Evolutionary conservation across 495 filamentous ascomycete genomes (phyloP).

Genomic region (Penicillium paradoxum): DNA sequence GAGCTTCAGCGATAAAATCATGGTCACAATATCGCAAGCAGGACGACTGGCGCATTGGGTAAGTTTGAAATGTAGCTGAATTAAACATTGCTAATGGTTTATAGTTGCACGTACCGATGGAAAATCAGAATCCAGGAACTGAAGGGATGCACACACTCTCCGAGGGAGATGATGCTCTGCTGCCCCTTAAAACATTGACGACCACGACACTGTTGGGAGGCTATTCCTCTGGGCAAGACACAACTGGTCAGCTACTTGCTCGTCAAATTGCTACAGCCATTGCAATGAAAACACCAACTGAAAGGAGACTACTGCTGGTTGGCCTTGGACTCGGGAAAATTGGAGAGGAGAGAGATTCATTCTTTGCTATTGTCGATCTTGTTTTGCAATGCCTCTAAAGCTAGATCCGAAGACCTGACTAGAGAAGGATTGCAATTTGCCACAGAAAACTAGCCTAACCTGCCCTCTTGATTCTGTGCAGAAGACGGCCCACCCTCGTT

Average conservation of each 20-base stretch:
- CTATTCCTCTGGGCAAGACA: slow-evolving; percentile 71
- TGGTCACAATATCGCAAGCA: slow-evolving; percentile 82
- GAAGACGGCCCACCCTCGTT: neutral
- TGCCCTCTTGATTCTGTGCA: neutral
- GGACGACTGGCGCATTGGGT: slow-evolving; percentile 93
- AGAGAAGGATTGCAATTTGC: neutral
- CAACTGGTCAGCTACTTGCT: slow-evolving; percentile 78
- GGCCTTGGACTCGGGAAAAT: slow-evolving; percentile 71
- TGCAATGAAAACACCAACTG: slow-evolving; percentile 62
- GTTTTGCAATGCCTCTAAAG: slow-evolving; percentile 60
- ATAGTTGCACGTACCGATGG: slow-evolving; percentile 85
- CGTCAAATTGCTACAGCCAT: slow-evolving; percentile 83
- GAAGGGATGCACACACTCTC: slow-evolving; percentile 41
- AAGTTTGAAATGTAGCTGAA: slow-evolving; percentile 14
- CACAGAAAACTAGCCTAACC: neutral
- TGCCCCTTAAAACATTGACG: slow-evolving; percentile 76
- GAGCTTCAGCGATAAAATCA: slow-evolving; percentile 85
- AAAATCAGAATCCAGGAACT: slow-evolving; percentile 56
- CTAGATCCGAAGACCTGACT: neutral
- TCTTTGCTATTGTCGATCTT: slow-evolving; percentile 78
- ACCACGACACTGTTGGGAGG: slow-evolving; percentile 87
- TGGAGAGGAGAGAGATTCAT: slow-evolving; percentile 62
- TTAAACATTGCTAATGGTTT: slow-evolving; percentile 9
- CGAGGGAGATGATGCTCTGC: slow-evolving; percentile 53
- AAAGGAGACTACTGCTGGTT: slow-evolving; percentile 73